A percentile compares a stretch with the other conserved stretches of the same genome.
These are phyloP conservation scores for Calonectria montana DNA, from an alignment of 2,329 filamentous ascomycete genomes.

Conservation along the genomic window DNA sequence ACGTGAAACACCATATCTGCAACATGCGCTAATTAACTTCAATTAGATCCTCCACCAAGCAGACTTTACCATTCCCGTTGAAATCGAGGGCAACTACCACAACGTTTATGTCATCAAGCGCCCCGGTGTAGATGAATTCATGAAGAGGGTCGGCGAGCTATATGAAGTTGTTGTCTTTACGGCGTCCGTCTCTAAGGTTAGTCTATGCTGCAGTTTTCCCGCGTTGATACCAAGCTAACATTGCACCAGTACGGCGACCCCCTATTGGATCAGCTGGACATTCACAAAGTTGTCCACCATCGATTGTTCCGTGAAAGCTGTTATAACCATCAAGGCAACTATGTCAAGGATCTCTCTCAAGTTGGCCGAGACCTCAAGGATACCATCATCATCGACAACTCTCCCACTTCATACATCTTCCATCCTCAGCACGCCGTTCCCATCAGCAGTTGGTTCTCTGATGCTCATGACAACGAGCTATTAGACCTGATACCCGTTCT, in stretches of 20 bases:
- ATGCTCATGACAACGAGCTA: constrained; percentile 98
- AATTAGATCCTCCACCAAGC: constrained; percentile 92
- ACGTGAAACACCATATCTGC: not conserved
- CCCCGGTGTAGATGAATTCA: constrained; percentile 98
- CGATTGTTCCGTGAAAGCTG: constrained; percentile 97
- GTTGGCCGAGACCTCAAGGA: constrained; percentile 95
- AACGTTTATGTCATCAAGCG: constrained; percentile 99
- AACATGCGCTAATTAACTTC: constrained; percentile 34
- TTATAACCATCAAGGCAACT: constrained; percentile 99
- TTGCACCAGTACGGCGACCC: constrained; percentile 87
- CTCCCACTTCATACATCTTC: constrained; percentile 99
- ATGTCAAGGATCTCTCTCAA: constrained; percentile 98
- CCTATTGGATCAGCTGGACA: constrained; percentile 94
- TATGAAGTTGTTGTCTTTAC: constrained; percentile 99
- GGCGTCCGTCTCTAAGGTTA: constrained; percentile 95
- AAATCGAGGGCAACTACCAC: constrained; percentile 98
- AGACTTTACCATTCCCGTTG: constrained; percentile 98
- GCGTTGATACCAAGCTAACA: constrained; percentile 35
- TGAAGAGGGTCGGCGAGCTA: constrained; percentile 97
- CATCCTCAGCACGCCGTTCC: constrained; percentile 98
- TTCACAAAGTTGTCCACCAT: constrained; percentile 96
- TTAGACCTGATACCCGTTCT: constrained; percentile 97
- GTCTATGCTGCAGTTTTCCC: constrained; percentile 8
- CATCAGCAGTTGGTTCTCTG: constrained; percentile 99
- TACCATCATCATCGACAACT: constrained; percentile 99